Evolutionary conservation across 495 filamentous ascomycete genomes (phyloP), one percentile per base, ranked within the genome.

Genomic region (Glonium stellatum): DNA sequence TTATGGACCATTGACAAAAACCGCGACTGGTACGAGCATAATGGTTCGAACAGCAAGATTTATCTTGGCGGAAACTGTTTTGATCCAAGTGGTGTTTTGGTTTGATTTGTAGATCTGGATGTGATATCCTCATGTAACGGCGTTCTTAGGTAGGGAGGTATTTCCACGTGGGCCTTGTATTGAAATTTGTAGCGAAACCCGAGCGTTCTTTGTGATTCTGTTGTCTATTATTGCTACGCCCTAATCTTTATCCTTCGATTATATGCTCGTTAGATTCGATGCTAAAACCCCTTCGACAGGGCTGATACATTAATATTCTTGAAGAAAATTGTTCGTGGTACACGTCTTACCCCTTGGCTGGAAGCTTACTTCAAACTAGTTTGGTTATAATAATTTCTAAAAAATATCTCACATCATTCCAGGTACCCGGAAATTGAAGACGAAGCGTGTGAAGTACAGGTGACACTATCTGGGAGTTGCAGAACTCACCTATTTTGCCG

Each of bases 1-100:
- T 70, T 1, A 62, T 67, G 63, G 66, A 63, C 8, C 68, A 70
- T 34, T 68, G 41, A 64, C 19, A 11, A 44, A 31, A 31, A n/a
- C n/a, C 27, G 2, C 27, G 6, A 44, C 39, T 44, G 39, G 39
- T 4, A 44, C 4, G 39, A 44, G 13, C 10, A 15, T n/a, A 44
- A 15, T 44, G 39, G 10, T 13, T 44, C 2, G 39, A 44, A 18
- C 13, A 44, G 13, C 4, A 44, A 44, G 4, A 11, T 44, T 1
- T 44, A 44, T 31, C 27, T 31, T 31, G 27, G 18, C 13, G 39
- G 39, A 44, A 44, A 15, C 13, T 11, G 39, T 4, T 18, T 44
- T 13, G 39, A 15, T 15, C 18, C 4, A 44, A 44, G 21, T 11
- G 23, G 48, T 51, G 48, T 51, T 51, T 51, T 22, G 48, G 48